phyloP scores from a whole-genome alignment of 371 early-diverging fungal species.

The Funneliformis caledonium region DNA sequence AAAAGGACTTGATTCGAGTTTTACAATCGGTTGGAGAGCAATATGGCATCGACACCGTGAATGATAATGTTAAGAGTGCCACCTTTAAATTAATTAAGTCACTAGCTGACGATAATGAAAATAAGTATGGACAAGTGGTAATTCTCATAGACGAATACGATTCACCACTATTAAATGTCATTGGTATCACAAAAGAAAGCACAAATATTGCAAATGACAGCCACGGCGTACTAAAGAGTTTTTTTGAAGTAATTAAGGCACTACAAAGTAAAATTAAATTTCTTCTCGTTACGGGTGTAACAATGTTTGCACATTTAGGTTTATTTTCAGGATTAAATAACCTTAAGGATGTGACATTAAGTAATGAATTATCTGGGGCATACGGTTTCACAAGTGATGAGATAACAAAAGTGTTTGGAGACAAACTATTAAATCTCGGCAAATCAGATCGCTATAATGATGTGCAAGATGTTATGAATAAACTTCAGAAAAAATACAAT shows the following conservation, averaged over 20 bases:
- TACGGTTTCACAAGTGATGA: background rate
- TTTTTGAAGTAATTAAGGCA: background rate
- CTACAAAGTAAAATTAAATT: background rate
- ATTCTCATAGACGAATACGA: background rate
- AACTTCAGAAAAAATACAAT: background rate
- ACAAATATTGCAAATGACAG: background rate
- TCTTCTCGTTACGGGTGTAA: background rate
- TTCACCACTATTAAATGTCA: conserved; percentile 1
- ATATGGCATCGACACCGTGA: background rate
- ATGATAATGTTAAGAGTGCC: background rate
- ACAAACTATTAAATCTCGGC: no score
- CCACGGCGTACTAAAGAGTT: background rate
- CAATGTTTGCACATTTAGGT: background rate
- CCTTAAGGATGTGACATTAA: background rate
- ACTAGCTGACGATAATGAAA: background rate
- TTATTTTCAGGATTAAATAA: background rate
- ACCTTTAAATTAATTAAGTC: background rate
- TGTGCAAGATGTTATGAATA: background rate
- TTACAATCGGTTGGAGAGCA: background rate
- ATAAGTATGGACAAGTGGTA: background rate
- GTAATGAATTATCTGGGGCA: background rate
- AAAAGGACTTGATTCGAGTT: background rate
- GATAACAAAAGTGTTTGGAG: background rate
- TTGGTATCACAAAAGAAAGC: background rate
- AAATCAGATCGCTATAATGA: background rate